Base-by-base conservation (phyloP, 2,329 filamentous ascomycete genomes). In the Beauveria bassiana region DNA sequence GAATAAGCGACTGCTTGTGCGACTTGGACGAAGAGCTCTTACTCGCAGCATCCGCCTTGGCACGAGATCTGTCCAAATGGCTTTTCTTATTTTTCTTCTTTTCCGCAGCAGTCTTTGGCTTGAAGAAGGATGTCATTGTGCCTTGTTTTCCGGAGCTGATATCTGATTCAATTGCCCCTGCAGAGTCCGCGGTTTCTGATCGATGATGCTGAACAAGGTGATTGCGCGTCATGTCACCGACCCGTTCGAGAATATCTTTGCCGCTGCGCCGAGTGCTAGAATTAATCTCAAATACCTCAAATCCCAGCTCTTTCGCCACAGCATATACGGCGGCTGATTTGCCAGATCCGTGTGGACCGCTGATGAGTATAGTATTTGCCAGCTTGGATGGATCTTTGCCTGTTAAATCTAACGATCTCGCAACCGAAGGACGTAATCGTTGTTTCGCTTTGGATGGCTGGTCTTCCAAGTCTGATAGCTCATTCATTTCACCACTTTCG, bases 171-270 rank as follows among this genome's bases (percentile, higher is more conserved):
- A 73, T 71, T 22, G 70, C 68, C 12, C 72, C 69, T 18, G 67
- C 69, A 9, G 69, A 64, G 1, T 73, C 71, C 4, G 69, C 64
- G n/a, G 75, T 52, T 12, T 73, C 71, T 43, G 72, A 67, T 20
- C 68, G 77, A 62, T 78, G 78, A 54, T 77, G 79, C 59, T 80
- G 79, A 22, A 99, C 93, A 1, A 96, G 81, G 73, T 99, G 95
- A 68, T 99, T 98, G 64, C 88, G 87, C 4, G 92, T 95, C 93
- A 99, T 98, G 73, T 99, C 92, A 46, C 95, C 96, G 50, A 99
- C 91, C 67, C 85, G 90, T 68, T 99, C 95, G 40, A 96, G 72
- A 53, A 99, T 86, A 68, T 99, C 95, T 71, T 88, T 95, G 38
- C 93, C 93, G 69, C 86, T 96, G 64, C 95, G 83, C 56, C 93